These are phyloP conservation scores for Albifimbria verrucaria DNA, from an alignment of 2,329 filamentous ascomycete genomes.

Conservation along the genomic window DNA sequence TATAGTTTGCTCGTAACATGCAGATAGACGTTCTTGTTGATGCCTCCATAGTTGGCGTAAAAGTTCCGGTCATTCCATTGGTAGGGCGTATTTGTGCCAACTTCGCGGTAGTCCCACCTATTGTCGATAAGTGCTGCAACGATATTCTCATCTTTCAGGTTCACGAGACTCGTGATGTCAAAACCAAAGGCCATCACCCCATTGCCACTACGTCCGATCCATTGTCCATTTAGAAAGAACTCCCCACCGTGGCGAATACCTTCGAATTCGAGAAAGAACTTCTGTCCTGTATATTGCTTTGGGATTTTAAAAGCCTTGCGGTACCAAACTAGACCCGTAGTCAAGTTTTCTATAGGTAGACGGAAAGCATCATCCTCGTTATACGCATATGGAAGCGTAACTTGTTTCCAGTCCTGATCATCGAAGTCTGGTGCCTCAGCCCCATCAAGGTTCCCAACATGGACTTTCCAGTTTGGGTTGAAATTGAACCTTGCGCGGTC, in stretches of 20 bases:
- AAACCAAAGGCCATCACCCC: neutral
- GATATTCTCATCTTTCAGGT: neutral
- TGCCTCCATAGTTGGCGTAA: neutral
- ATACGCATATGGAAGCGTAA: neutral
- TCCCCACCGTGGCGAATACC: neutral
- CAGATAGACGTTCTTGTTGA: conserved; percentile 1
- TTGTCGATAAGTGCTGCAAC: neutral
- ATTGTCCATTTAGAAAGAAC: neutral
- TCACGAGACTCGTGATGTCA: neutral
- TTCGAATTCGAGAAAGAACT: neutral
- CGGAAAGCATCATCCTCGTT: neutral
- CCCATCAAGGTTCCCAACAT: neutral
- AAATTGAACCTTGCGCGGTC: neutral
- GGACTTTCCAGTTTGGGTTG: neutral
- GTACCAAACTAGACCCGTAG: neutral
- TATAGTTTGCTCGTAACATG: neutral
- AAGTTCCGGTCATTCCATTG: neutral
- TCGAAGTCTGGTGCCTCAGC: neutral
- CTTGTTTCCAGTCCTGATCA: neutral
- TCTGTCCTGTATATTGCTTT: neutral
- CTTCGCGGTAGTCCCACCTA: neutral
- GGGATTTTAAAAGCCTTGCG: neutral
- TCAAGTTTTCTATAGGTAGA: neutral
- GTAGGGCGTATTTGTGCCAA: neutral
- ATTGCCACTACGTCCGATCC: neutral